Percentiles rank a stretch among this genome's conserved stretches.
Evolutionary conservation across 202 grass and related monocot species (phyloP).

Genomic region (Digitaria exilis): DNA sequence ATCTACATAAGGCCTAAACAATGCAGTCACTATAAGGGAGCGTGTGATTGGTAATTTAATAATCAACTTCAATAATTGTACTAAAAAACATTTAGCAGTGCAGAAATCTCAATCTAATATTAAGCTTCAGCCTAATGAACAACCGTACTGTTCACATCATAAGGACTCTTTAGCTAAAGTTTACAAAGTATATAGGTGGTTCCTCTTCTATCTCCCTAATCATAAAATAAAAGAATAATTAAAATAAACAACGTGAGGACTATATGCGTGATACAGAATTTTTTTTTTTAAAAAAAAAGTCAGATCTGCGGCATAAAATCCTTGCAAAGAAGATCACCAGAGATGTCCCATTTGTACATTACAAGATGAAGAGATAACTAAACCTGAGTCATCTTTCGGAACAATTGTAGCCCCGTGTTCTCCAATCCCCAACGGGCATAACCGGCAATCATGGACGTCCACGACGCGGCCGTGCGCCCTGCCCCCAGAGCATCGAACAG

Average conservation of each 20-base stretch:
- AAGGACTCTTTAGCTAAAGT: constrained; percentile 18
- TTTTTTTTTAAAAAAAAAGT: not conserved
- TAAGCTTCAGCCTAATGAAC: not conserved
- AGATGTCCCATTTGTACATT: not conserved
- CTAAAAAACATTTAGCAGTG: not conserved
- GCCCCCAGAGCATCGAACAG: constrained; percentile 47
- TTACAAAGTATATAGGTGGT: not conserved
- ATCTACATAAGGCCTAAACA: not conserved
- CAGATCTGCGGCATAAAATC: not conserved
- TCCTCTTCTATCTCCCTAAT: not conserved
- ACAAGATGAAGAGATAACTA: constrained; percentile 3
- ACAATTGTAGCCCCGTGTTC: constrained; percentile 31
- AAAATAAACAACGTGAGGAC: not conserved
- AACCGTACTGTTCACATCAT: constrained; percentile 11
- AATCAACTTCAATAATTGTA: constrained; percentile 2
- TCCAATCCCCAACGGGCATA: constrained; percentile 42
- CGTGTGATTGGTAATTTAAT: not conserved
- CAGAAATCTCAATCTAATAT: not conserved
- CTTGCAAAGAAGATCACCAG: not conserved
- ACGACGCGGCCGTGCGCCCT: constrained; percentile 37
- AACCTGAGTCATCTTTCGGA: constrained; percentile 56
- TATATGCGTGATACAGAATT: not conserved
- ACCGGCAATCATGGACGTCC: constrained; percentile 60
- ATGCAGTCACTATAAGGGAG: not conserved
- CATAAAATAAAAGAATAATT: not conserved